Evolutionary conservation across 139 green algal genomes (phyloP), one percentile per base, ranked within the genome.

Genomic region (Zygnema cylindricum): DNA sequence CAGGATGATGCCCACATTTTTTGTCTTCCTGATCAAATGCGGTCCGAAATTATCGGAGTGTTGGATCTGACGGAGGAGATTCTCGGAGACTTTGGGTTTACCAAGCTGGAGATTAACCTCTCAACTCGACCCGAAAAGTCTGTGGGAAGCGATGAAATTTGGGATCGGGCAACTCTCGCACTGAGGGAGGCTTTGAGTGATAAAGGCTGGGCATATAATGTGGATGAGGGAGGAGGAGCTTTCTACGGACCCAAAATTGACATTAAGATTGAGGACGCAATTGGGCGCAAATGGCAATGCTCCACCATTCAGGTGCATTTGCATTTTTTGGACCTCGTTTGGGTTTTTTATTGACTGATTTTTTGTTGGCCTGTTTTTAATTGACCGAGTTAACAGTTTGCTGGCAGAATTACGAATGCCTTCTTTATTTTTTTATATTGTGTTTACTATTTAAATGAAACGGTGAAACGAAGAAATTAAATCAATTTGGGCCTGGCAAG

Each of bases 221-320:
- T 95, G 30, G 95, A 98, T 69, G 92, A 95, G 55, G 97, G 96
- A 1, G 97, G 96, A 33, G 97, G 97, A 69, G 97, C 97, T 1
- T 99, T 99, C 92, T 99, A 99, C 90, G 97, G 97, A 1, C 97
- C 97, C 23, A 99, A 99, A 93, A 99, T 99, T 84, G 97, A 99
- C 92, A 94, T 99, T 92, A 99, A 98, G 88, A 98, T 98, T 86
- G 91, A 87, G 71, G 92, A 93, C 69, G 92, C 92, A 23, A 93
- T 94, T 54, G 96, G 97, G 30, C 95, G 97, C 69, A 97, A 98
- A 91, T 99, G 97, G 96, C 97, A 99, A 93, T 99, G 97, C 94
- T 98, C 95, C 85, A 99, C 97, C 40, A 95, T 99, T 41, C 91
- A 93, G 87, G 88, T 92, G 55, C 1, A 32, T n/a, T n/a, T n/a